phyloP scores from a whole-genome alignment of 495 filamentous ascomycete genomes.

The Saxispiralis lemnorum region DNA sequence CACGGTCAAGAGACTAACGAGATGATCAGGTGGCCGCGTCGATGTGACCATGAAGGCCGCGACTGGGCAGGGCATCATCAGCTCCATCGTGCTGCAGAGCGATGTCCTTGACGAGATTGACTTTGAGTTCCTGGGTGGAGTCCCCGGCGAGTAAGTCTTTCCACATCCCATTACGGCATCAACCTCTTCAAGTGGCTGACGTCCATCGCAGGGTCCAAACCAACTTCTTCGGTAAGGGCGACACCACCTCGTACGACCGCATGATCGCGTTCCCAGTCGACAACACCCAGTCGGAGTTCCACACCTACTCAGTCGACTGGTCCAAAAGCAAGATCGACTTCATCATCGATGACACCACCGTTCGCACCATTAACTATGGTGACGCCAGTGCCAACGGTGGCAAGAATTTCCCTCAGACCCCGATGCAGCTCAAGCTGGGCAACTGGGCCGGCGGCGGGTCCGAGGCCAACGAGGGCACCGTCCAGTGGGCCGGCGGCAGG shows the following conservation, averaged over 20 bases:
- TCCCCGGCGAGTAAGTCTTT: not conserved
- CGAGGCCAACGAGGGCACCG: constrained; percentile 24
- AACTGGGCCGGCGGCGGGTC: constrained; percentile 78
- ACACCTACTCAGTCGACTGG: constrained; percentile 80
- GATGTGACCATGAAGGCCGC: constrained; percentile 59
- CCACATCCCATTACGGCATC: too few species aligned
- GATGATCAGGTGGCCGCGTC: constrained; percentile 48
- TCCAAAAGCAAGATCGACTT: constrained; percentile 52
- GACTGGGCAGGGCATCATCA: constrained; percentile 57
- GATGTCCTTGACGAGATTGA: constrained; percentile 83
- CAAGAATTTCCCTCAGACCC: constrained; percentile 63
- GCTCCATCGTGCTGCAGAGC: constrained; percentile 64
- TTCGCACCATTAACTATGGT: constrained; percentile 48
- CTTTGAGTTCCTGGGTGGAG: constrained; percentile 60
- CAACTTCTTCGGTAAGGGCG: constrained; percentile 79
- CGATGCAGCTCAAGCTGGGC: constrained; percentile 67
- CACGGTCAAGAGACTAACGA: too few species aligned
- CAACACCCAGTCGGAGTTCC: constrained; percentile 39
- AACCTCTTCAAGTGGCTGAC: too few species aligned
- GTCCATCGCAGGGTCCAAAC: constrained; percentile 37
- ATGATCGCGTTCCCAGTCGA: constrained; percentile 38
- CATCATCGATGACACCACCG: constrained; percentile 49
- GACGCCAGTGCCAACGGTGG: constrained; percentile 40
- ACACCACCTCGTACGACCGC: constrained; percentile 47
- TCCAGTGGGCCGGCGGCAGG: constrained; percentile 63